Base-by-base conservation (phyloP, 768 basidiomycete species). In the Rhodotorula taiwanensis region DNA sequence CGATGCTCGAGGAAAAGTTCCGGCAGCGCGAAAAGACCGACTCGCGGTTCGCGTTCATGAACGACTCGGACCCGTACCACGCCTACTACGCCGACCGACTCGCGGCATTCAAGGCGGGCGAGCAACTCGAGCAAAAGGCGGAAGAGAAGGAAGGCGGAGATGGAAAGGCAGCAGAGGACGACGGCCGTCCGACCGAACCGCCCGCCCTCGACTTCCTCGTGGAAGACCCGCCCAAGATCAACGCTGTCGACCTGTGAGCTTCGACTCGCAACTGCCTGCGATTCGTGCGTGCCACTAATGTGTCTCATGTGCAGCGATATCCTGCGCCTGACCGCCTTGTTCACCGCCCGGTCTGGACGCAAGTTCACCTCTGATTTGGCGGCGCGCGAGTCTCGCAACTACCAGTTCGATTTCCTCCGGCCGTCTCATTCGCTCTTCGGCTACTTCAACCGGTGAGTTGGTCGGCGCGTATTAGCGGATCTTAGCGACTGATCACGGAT, bases 21-120 rank as follows among this genome's bases (percentile, higher is more conserved):
- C 85, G 92, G 72, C 92, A 97, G 78, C 87, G 88, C 72, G 93
- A 93, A 77, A 89, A 91, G 78, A 83, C 85, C 69, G 94, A 98
- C 80, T 90, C 92, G 60, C 94, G 95, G 79, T 99, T 98, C 81
- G 91, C 94, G 61, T 99, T 99, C 81, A 83, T 99, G 76, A 94
- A 94, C 79, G 86, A 89, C 66, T 83, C 84, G 52, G 95, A 99
- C 81, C 90, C 95, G 69, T 99, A 95, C 79, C 90, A 98, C 85
- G 89, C 89, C 64, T 98, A 99, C 79, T 99, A 99, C 75, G 85
- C 88, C 74, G 84, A 93, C 79, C 84, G 87, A 74, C 83, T 94
- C 79, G 89, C 91, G 52, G 85, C 84, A 74, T 83, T 91, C 66
- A 78, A 82, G 55, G 83, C 83, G 11, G 91, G 90, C 25, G 73